Conservation (phyloP, 306 rosid genomes). For the Echinosophora koreensis region DNA sequence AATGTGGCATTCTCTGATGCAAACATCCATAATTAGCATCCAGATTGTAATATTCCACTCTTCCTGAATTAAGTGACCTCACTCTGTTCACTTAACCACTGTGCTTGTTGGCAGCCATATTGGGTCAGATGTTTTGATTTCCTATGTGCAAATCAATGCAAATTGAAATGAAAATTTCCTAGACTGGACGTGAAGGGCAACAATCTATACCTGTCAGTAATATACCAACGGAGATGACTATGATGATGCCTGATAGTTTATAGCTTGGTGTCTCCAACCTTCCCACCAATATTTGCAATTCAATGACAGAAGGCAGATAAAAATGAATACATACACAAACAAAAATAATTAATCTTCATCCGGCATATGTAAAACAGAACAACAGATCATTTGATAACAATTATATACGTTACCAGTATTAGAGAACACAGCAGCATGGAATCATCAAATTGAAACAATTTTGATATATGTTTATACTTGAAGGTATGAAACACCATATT, state of each 20-base stretch:
- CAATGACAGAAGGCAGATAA: conserved; percentile 39
- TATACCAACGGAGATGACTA: conserved; percentile 83
- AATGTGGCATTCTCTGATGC: conserved; percentile 12
- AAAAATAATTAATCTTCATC: conserved; percentile 17
- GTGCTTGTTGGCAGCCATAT: conserved; percentile 8
- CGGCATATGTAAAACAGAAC: conserved; percentile 6
- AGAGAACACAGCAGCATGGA: conserved; percentile 11
- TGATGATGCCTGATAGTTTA: conserved; percentile 88
- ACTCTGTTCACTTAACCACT: conserved; percentile 20
- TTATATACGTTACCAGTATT: neutral
- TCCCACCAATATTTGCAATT: conserved; percentile 50
- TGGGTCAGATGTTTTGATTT: conserved; percentile 22
- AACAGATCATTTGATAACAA: conserved; percentile 1
- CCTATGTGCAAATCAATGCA: conserved; percentile 35
- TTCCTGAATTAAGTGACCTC: neutral
- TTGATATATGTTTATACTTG: neutral
- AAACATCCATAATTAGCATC: conserved; percentile 30
- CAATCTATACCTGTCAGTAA: conserved; percentile 79
- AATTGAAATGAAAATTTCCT: conserved; percentile 21
- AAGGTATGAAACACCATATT: neutral
- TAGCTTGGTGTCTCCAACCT: conserved; percentile 95
- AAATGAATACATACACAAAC: neutral
- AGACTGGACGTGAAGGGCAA: conserved; percentile 11
- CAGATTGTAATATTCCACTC: conserved; percentile 3
- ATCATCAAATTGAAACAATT: neutral